Evolutionary conservation across 2,329 filamentous ascomycete species (phyloP).

Genomic region (Zasmidium cellare): DNA sequence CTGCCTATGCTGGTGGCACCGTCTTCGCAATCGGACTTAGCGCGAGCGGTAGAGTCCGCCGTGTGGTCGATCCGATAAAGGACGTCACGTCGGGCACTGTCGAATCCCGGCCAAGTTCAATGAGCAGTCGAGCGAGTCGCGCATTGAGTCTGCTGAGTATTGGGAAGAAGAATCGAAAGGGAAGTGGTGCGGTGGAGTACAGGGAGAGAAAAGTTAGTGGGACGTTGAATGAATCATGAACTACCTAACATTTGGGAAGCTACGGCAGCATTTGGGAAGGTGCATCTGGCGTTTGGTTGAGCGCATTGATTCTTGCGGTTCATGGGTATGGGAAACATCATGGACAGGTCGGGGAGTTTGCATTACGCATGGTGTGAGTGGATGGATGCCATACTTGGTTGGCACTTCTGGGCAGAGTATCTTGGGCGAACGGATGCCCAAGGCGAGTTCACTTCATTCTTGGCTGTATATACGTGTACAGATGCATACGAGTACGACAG

Average conservation of each 20-base stretch:
- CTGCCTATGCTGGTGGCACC: slow-evolving; percentile 51
- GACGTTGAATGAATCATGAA: not conserved
- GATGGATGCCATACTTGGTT: too few relatives aligned
- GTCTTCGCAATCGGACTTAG: slow-evolving; percentile 59
- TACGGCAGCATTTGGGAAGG: not conserved
- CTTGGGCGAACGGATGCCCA: not conserved
- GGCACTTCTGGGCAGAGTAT: too few relatives aligned
- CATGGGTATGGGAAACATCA: not conserved
- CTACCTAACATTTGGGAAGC: not conserved
- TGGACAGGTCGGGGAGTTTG: not conserved
- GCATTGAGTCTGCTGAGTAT: slow-evolving; percentile 34
- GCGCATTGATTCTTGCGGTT: not conserved
- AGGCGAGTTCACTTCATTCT: not conserved
- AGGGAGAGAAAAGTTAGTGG: slow-evolving; percentile 21
- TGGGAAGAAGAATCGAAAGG: slow-evolving; percentile 24
- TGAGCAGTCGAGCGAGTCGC: slow-evolving; percentile 31
- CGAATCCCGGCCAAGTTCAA: slow-evolving; percentile 23
- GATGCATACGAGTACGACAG: not conserved
- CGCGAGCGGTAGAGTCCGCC: slow-evolving; percentile 46
- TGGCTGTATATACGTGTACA: not conserved
- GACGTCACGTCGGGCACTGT: slow-evolving; percentile 14
- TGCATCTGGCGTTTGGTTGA: not conserved
- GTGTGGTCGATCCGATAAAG: slow-evolving; percentile 45
- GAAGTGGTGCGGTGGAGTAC: slow-evolving; percentile 23
- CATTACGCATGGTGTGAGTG: too few relatives aligned